Conservation (phyloP, 202 grass and related monocot genomes). For the Carex arenaria region DNA sequence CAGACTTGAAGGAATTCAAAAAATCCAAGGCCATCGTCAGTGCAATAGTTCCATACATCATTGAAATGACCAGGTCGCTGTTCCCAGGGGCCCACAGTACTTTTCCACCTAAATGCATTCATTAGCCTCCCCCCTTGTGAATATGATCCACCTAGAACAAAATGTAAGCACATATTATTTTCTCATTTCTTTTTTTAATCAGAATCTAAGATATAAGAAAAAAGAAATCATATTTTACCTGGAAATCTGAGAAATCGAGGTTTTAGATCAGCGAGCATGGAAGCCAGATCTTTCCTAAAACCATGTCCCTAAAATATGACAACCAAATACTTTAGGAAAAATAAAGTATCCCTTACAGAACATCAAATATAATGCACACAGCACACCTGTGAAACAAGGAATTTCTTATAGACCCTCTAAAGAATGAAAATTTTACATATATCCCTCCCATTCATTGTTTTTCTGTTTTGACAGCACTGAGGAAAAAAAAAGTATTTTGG, state of each 20-base stretch:
- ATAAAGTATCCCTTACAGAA: not conserved
- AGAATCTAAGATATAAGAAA: slow-evolving; percentile 26
- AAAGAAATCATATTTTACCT: slow-evolving; percentile 35
- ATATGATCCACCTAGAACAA: slow-evolving; percentile 76
- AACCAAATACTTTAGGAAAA: not conserved
- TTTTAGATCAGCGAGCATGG: slow-evolving; percentile 80
- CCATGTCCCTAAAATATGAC: slow-evolving; percentile 51
- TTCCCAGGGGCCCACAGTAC: slow-evolving; percentile 83
- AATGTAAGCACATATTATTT: slow-evolving; percentile 4
- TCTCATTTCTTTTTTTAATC: slow-evolving; percentile 3
- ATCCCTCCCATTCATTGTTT: not conserved
- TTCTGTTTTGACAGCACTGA: not conserved
- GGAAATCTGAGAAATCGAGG: slow-evolving; percentile 81
- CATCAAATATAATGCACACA: not conserved
- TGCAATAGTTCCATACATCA: slow-evolving; percentile 90
- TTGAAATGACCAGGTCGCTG: slow-evolving; percentile 85
- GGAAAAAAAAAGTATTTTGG: not conserved
- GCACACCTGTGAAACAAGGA: not conserved
- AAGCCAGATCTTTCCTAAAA: slow-evolving; percentile 62
- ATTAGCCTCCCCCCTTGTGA: slow-evolving; percentile 68
- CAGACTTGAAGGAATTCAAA: slow-evolving; percentile 94
- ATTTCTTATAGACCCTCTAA: not conserved
- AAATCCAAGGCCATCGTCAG: slow-evolving; percentile 85
- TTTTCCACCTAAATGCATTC: slow-evolving; percentile 89
- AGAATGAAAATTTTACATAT: not conserved